A percentile compares a stretch with the other conserved stretches of the same genome.
These are phyloP conservation scores for Marvania coccoides DNA, from an alignment of 139 green algal species.

Conservation along the genomic window DNA sequence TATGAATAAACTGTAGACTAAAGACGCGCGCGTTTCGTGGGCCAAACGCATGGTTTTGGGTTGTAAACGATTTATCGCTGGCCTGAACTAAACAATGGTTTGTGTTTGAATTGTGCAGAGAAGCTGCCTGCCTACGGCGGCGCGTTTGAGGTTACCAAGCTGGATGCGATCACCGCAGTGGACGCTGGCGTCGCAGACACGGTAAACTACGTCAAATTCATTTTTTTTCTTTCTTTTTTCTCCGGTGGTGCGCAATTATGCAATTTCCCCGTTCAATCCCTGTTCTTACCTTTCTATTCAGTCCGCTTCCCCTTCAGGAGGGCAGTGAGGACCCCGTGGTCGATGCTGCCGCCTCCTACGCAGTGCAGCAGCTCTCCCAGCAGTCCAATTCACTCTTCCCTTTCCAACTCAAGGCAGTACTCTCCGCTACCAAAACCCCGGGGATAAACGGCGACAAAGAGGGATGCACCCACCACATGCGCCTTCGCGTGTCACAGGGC, in stretches of 20 bases:
- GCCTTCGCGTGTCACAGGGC: constrained; percentile 30
- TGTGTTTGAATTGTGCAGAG: constrained; percentile 3
- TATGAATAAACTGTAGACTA: background rate
- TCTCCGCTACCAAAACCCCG: background rate
- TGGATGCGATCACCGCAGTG: constrained; percentile 6
- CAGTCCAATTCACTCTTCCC: constrained; percentile 37
- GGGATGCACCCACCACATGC: constrained; percentile 17
- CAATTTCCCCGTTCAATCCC: background rate
- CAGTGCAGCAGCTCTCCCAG: constrained; percentile 39
- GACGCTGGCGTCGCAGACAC: background rate
- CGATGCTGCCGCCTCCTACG: constrained; percentile 27
- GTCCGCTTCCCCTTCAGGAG: background rate
- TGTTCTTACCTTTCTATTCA: background rate
- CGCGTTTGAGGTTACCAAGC: constrained; percentile 13
- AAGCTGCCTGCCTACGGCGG: constrained; percentile 24
- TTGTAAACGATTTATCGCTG: background rate
- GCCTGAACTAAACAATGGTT: background rate
- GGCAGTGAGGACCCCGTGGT: constrained; percentile 10
- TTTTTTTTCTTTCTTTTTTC: background rate
- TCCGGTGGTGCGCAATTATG: background rate
- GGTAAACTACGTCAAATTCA: too few relatives aligned
- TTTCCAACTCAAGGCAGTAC: constrained; percentile 24
- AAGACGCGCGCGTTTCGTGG: background rate
- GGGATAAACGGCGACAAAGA: background rate
- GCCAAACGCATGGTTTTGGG: background rate